A percentile compares a stretch with the other conserved stretches of the same genome.
Conservation (phyloP, 2,329 filamentous ascomycete genomes). For the Clonostachys rosea region DNA sequence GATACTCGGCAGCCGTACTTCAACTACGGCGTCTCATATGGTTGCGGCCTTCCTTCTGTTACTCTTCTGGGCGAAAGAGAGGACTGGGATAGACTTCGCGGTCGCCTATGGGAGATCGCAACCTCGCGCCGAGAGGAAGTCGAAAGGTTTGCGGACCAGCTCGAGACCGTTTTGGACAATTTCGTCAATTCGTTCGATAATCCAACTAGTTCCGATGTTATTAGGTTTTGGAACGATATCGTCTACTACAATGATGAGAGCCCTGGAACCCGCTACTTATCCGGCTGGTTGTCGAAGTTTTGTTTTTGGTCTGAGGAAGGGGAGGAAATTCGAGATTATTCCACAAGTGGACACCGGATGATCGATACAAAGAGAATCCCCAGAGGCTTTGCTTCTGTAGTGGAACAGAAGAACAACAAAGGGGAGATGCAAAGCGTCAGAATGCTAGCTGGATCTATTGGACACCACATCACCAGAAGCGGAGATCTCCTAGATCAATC, state of each 20-base stretch:
- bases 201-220: slow-evolving; percentile 12
- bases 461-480: background rate
- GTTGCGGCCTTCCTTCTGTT: slow-evolving; percentile 46
- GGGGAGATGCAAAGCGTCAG: background rate
- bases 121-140: slow-evolving; percentile 15
- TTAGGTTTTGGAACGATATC: slow-evolving; percentile 28
- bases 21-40: slow-evolving; percentile 13
- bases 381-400: background rate
- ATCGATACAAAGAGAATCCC: background rate
- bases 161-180: slow-evolving; percentile 27
- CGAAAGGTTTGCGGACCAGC: slow-evolving; percentile 19
- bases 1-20: slow-evolving; percentile 36
- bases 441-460: slow-evolving; percentile 1
- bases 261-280: background rate
- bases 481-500: background rate
- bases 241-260: background rate
- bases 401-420: background rate
- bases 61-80: slow-evolving; percentile 39
- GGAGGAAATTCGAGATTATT: background rate
- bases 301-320: background rate
- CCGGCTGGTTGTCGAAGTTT: background rate
- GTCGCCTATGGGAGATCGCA: slow-evolving; percentile 22
- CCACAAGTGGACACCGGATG: background rate
- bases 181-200: slow-evolving; percentile 30
- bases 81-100: slow-evolving; percentile 34